phyloP scores from a whole-genome alignment of 2,329 filamentous ascomycete species.

The Neonectria neomacrospora region DNA sequence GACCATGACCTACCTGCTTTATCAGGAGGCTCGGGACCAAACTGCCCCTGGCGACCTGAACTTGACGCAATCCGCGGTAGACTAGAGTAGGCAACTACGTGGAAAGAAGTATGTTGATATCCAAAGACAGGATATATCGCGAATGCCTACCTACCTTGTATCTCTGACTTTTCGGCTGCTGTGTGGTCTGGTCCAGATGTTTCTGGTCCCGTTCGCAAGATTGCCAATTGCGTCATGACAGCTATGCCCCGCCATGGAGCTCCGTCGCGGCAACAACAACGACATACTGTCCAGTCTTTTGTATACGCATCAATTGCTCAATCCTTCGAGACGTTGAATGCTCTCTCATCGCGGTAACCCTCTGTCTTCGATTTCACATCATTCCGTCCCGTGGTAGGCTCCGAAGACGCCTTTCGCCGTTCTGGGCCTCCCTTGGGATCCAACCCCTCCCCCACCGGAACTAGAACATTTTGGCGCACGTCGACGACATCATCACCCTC shows the following conservation, averaged over 20 bases:
- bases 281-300: neutral
- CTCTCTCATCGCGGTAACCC: too few relatives aligned
- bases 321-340: too few relatives aligned
- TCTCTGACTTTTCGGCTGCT: too few relatives aligned
- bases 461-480: conserved; percentile 11
- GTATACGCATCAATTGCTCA: neutral
- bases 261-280: neutral
- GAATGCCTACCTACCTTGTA: too few relatives aligned
- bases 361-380: too few relatives aligned
- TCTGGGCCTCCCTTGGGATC: neutral
- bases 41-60: neutral
- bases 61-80: neutral
- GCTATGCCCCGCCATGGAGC: neutral
- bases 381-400: neutral
- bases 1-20: neutral
- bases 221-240: conserved; percentile 17
- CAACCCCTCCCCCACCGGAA: conserved; percentile 29
- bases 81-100: too few relatives aligned
- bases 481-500: conserved; percentile 3
- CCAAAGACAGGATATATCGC: neutral
- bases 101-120: neutral
- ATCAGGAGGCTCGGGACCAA: neutral
- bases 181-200: neutral
- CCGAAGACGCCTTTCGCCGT: neutral
- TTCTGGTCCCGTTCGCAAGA: neutral